Base-by-base conservation (phyloP, 495 filamentous ascomycete genomes). In the Hypoxylon trugodes region DNA sequence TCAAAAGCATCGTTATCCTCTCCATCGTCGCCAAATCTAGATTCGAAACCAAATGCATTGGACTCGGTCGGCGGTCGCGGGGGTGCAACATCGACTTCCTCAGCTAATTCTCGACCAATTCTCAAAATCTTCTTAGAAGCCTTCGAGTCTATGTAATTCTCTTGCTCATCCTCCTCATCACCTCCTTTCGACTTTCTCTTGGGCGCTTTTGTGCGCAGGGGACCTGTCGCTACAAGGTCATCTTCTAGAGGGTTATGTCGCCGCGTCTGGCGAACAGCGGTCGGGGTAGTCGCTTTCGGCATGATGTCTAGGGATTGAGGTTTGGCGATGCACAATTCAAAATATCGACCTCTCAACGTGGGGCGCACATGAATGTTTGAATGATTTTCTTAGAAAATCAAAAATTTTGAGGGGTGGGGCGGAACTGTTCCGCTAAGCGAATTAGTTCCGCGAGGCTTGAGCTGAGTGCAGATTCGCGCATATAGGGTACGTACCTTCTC, bases 91-190 rank as follows among this genome's bases (percentile, higher is more conserved):
- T 77, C 65, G 48, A 90, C 89, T 72, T 96, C 92, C 21, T 93
- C 90, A 9, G 85, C 87, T 35, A 96, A 78, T 61, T 91, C 90
- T 61, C 91, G 87, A 33, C 91, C 93, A 66, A 97, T 90, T 57
- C 88, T 86, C 57, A 98, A 73, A 73, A 98, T 97, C 69, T 92
- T 92, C 56, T 88, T 82, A 36, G 93, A 96, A 28, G 91, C 83
- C 69, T 90, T 92, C 41, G 92, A 88, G 73, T 97, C 94, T 51
- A 98, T 82, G 69, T 85, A 96, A 60, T 81, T 78, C 43, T 90
- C 84, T 47, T 82, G 81, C 66, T 88, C 84, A 16, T 87, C 83
- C 24, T 85, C 80, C 21, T 83, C 83, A 19, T 87, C 83, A 25
- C 86, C 82, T 16, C 87, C 82, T 22, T 79, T 77, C 32, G 76